These are phyloP conservation scores for Hypericum androsaemum DNA, from an alignment of 345 rosid species.

Conservation along the genomic window DNA sequence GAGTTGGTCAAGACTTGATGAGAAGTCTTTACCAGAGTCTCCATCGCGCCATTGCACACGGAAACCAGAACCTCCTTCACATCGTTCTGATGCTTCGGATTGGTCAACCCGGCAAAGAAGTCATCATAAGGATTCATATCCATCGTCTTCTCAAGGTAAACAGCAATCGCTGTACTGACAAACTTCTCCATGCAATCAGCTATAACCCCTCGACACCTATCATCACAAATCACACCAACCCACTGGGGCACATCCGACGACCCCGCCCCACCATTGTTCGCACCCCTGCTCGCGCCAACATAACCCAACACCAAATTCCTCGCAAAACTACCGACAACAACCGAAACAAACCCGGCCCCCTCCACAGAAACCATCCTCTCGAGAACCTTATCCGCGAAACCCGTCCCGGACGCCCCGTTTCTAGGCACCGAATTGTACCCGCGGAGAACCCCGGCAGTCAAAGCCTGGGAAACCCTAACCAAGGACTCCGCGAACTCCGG, in stretches of 20 bases:
- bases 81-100: constrained; percentile 62
- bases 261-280: constrained; percentile 10
- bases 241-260: constrained; percentile 40
- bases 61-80: constrained; percentile 64
- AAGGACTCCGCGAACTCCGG: constrained; percentile 54
- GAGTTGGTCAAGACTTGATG: constrained; percentile 61
- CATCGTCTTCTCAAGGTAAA: constrained; percentile 89
- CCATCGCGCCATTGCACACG: constrained; percentile 65
- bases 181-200: constrained; percentile 76
- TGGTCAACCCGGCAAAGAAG: constrained; percentile 70
- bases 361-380: constrained; percentile 58
- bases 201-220: constrained; percentile 53
- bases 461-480: constrained; percentile 46
- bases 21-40: constrained; percentile 70
- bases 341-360: constrained; percentile 79
- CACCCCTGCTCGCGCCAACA: background rate
- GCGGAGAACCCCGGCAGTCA: constrained; percentile 50
- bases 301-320: constrained; percentile 76
- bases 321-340: constrained; percentile 83
- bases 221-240: constrained; percentile 44
- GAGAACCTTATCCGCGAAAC: constrained; percentile 45
- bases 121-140: constrained; percentile 71
- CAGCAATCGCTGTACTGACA: constrained; percentile 64
- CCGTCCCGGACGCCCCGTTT: constrained; percentile 12
- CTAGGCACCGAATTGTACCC: constrained; percentile 37